Evolutionary conservation across 1,139 yeast genomes (phyloP).

Genomic region (Saccharomycopsis crataegensis): DNA sequence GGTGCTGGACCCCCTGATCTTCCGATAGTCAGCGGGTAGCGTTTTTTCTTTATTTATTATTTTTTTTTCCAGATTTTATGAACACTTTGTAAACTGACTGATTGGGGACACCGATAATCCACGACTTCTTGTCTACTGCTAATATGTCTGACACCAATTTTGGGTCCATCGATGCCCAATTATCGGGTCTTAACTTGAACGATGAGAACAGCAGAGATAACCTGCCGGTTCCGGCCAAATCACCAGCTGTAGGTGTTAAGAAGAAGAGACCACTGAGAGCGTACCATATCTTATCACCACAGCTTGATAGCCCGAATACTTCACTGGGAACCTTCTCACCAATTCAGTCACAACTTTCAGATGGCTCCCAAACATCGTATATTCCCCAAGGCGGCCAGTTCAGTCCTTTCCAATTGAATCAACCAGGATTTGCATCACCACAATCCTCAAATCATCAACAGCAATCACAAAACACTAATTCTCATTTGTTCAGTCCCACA

Average conservation of each 20-base stretch:
- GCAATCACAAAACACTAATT: background rate
- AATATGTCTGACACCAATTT: background rate
- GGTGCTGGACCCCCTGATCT: too few relatives aligned
- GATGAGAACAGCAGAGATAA: background rate
- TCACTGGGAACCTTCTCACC: background rate
- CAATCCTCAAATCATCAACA: background rate
- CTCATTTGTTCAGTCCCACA: background rate
- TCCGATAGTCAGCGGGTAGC: too few relatives aligned
- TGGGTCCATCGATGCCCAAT: background rate
- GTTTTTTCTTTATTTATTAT: too few relatives aligned
- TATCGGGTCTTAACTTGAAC: background rate
- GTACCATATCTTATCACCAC: constrained; percentile 29
- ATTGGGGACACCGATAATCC: too few relatives aligned
- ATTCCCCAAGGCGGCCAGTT: too few relatives aligned
- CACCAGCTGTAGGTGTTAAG: constrained; percentile 11
- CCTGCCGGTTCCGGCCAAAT: background rate
- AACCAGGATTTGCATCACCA: background rate
- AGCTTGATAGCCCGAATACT: constrained; percentile 4
- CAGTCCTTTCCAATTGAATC: background rate
- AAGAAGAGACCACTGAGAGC: constrained; percentile 43
- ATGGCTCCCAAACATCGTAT: too few relatives aligned
- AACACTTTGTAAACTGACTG: too few relatives aligned
- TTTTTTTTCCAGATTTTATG: too few relatives aligned
- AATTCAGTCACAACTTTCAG: background rate
- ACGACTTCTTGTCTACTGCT: too few relatives aligned